Base-by-base conservation (phyloP, 2,329 filamentous ascomycete genomes). In the Apiospora saccharicola region DNA sequence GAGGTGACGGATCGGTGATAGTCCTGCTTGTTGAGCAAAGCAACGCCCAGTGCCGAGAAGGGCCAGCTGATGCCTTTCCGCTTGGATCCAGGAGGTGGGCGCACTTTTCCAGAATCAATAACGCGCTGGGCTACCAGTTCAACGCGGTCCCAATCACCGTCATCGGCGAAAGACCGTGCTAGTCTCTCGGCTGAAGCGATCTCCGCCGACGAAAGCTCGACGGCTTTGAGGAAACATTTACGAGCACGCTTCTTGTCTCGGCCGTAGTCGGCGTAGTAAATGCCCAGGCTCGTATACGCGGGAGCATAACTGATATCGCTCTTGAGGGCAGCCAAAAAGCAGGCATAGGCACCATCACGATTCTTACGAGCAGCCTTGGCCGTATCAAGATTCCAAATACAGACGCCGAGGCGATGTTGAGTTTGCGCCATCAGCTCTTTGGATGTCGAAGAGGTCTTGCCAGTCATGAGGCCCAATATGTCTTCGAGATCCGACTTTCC, bases 21-120 rank as follows among this genome's bases (percentile, higher is more conserved):
- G 73, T 97, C 94, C 80, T 97, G 94, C 80, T 94, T 96, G 83
- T 97, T 98, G 80, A 98, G 89, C 81, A 98, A 94, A 0, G 97
- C 96, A 22, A 98, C 94, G 37, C 97, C 96, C 1, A 99, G 86
- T 0, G 96, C 96, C 3, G 96, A 94, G 80, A 95, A 97, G 1
- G 96, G 96, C 96, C 96, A 99, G 83, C 95, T 98, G 75, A 97
- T 91, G 0, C 95, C 94, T 82, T 94, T 96, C 77, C 93, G 92
- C 86, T 97, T 98, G 0, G 96, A 98, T 0, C 97, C 96, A 13
- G 96, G 96, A 1, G 95, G 91, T 34, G 95, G 94, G 76, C 93
- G 93, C 53, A 96, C 94, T 81, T 95, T 96, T 71, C 96, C 96
- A n/a, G 96, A 98, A 74, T 98, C 94, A 3, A 98, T 92, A 0